These are phyloP conservation scores for Blyttiomyces sp. DNA, from an alignment of 371 early-diverging fungal genomes.

Conservation along the genomic window DNA sequence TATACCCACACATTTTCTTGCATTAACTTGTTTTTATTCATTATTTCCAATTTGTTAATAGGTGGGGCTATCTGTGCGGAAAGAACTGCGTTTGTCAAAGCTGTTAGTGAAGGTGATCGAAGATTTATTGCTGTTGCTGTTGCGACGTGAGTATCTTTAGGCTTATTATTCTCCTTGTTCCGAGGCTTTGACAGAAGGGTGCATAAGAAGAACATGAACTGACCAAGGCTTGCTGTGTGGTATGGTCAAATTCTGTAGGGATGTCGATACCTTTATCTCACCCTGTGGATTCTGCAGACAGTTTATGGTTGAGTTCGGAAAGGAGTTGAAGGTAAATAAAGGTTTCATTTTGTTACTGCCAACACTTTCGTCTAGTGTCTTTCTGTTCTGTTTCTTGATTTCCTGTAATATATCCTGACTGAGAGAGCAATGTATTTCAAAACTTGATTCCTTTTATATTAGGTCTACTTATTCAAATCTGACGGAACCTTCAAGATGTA, in stretches of 20 bases:
- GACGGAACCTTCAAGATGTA: slow-evolving; percentile 48
- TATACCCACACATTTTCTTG: neutral
- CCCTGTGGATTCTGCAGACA: slow-evolving; percentile 87
- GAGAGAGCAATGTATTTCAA: no score
- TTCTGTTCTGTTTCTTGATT: neutral
- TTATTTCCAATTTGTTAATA: slow-evolving; percentile 15
- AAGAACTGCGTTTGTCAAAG: slow-evolving; percentile 77
- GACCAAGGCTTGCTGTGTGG: no score
- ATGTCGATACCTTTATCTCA: slow-evolving; percentile 47
- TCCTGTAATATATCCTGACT: neutral
- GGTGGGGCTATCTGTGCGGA: slow-evolving; percentile 73
- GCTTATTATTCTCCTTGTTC: neutral
- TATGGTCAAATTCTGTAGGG: slow-evolving; percentile 10
- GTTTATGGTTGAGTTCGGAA: slow-evolving; percentile 76
- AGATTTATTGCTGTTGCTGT: slow-evolving; percentile 66
- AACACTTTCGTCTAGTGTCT: no score
- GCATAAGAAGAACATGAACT: neutral
- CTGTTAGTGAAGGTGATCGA: slow-evolving; percentile 67
- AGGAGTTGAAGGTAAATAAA: slow-evolving; percentile 52
- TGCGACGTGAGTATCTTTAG: slow-evolving; percentile 42
- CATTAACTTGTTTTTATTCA: neutral
- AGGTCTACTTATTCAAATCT: slow-evolving; percentile 45
- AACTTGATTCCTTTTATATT: slow-evolving; percentile 2
- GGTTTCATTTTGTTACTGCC: neutral
- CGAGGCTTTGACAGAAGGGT: neutral